Evolutionary conservation across 2,329 filamentous ascomycete genomes (phyloP), one percentile per base, ranked within the genome.

Genomic region (Exserohilum rostratum): DNA sequence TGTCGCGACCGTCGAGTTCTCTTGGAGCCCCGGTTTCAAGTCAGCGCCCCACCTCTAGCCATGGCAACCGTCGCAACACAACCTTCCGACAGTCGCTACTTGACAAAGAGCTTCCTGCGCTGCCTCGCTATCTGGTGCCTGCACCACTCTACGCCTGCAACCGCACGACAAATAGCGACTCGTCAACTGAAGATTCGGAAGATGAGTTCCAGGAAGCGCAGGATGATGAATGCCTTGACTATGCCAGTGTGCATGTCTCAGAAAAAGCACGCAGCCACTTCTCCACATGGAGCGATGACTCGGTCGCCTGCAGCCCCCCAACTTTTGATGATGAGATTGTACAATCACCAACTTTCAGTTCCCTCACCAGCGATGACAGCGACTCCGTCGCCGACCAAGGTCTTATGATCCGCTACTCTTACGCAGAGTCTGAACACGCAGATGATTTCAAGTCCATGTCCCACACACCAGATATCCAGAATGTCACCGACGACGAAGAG

Each of bases 321-420:
- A 62, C 55, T 7, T 66, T 63, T 9, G 69, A 74, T n/a, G 31
- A 54, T 9, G 67, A 68, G 13, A 66, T 52, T 1, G 46, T 65
- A 6, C 43, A 66, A 31, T 75, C 72, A 7, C 70, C 71, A 2
- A 70, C 68, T 6, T 72, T 72, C 50, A 72, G 70, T 56, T 70
- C 67, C 6, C 46, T 69, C 6, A 69, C 71, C 6, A 74, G 68
- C 55, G 62, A 62, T n/a, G 69, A 62, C 25, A 68, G 70, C 42
- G 68, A 68, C 7, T 31, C 50, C 2, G 64, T 51, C 1, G 68
- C 69, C 0, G 66, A 70, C 0, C 48, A 62, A 33, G 57, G 60
- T 4, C 57, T 67, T 4, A 67, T 63, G 2, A 53, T 58, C 5
- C 62, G 50, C 49, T 70, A 65, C 49, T 65, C 65, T 0, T 64